Conservation (phyloP, 1,139 yeast species). For the Saccharomycopsis hybrid region DNA sequence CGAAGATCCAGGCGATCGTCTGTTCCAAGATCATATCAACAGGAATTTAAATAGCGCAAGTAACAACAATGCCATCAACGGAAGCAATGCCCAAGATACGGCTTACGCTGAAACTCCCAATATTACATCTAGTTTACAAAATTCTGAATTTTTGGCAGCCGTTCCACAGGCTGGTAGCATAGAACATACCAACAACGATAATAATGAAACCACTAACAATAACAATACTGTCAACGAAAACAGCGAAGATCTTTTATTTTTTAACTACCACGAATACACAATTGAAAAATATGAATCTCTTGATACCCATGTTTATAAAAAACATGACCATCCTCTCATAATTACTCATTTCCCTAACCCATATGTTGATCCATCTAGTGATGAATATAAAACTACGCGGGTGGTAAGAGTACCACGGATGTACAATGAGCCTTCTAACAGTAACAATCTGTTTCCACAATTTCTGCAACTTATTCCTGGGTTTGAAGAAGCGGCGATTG, state of each 20-base stretch:
- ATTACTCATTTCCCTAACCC: conserved; percentile 65
- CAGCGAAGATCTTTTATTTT: conserved; percentile 34
- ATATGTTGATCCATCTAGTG: conserved; percentile 31
- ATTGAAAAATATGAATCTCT: conserved; percentile 32
- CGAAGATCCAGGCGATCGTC: not conserved
- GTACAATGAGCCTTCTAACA: conserved; percentile 28
- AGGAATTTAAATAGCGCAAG: not conserved
- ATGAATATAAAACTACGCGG: conserved; percentile 37
- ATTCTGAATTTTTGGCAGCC: too few relatives aligned
- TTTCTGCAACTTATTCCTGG: conserved; percentile 60
- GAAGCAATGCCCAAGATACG: not conserved
- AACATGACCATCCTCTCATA: conserved; percentile 34
- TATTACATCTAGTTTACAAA: not conserved
- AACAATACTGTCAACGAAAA: not conserved
- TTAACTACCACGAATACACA: conserved; percentile 61
- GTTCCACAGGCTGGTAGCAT: not conserved
- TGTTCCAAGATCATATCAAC: not conserved
- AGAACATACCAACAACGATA: not conserved
- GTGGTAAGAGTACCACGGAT: conserved; percentile 59
- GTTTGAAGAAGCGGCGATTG: conserved; percentile 55
- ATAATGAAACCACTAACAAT: not conserved
- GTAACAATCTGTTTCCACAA: conserved; percentile 43
- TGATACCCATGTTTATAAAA: conserved; percentile 17
- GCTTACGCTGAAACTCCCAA: not conserved
- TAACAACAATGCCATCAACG: not conserved